phyloP scores from a whole-genome alignment of 2,329 filamentous ascomycete species.

The Ophiostoma sp. region DNA sequence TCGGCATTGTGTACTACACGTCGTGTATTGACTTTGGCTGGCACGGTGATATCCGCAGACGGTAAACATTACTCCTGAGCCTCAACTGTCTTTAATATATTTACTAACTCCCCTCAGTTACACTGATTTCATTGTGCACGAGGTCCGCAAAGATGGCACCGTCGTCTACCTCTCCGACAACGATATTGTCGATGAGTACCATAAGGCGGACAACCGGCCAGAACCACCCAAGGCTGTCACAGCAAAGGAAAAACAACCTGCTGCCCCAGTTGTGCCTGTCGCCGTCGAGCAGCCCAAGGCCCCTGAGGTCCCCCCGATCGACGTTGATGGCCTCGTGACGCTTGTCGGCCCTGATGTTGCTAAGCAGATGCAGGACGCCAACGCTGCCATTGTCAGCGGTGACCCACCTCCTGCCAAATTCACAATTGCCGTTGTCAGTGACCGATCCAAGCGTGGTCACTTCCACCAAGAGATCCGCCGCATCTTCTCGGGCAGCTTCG shows the following conservation, averaged over 20 bases:
- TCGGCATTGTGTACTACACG: slow-evolving; percentile 47
- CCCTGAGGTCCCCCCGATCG: not conserved
- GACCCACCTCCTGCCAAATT: slow-evolving; percentile 37
- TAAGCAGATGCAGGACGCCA: slow-evolving; percentile 45
- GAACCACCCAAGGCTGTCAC: not conserved
- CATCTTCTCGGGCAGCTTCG: slow-evolving; percentile 75
- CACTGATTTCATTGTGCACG: slow-evolving; percentile 90
- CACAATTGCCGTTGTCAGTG: slow-evolving; percentile 45
- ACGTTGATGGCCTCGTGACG: slow-evolving; percentile 36
- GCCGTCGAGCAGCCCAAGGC: not conserved
- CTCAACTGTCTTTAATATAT: not conserved
- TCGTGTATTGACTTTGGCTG: slow-evolving; percentile 44
- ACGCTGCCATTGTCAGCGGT: slow-evolving; percentile 39
- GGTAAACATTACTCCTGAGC: slow-evolving; percentile 25
- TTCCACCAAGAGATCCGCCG: slow-evolving; percentile 68
- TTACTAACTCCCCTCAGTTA: slow-evolving; percentile 54
- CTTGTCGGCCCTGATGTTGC: slow-evolving; percentile 45
- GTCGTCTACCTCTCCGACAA: slow-evolving; percentile 66
- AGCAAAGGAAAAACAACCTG: not conserved
- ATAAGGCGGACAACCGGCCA: not conserved
- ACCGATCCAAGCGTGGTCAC: slow-evolving; percentile 48
- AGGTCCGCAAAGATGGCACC: slow-evolving; percentile 73
- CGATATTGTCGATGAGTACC: slow-evolving; percentile 7
- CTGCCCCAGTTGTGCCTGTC: not conserved
- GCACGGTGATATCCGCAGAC: slow-evolving; percentile 47